These are phyloP conservation scores for Glarea lozoyensis DNA, from an alignment of 495 filamentous ascomycete genomes.

Conservation along the genomic window DNA sequence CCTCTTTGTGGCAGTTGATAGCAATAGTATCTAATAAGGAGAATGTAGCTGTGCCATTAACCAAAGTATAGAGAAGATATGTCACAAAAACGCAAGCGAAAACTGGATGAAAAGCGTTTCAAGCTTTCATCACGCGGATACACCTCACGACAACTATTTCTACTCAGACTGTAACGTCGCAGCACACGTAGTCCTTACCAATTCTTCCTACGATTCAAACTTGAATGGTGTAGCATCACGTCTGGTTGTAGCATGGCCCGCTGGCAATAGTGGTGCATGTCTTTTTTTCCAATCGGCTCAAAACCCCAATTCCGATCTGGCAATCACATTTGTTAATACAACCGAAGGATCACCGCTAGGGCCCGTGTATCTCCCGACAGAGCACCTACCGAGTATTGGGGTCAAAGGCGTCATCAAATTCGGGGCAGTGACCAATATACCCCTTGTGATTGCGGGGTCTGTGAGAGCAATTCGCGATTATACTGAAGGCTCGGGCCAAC, in stretches of 20 bases:
- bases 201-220: slow-evolving; percentile 41
- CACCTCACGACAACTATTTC: slow-evolving; percentile 56
- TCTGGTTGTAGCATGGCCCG: slow-evolving; percentile 54
- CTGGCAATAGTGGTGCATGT: slow-evolving; percentile 51
- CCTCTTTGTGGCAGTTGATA: too few relatives aligned
- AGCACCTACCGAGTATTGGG: slow-evolving; percentile 36
- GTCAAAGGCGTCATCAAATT: slow-evolving; percentile 42
- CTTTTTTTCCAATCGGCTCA: slow-evolving; percentile 45
- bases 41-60: too few relatives aligned
- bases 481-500: slow-evolving; percentile 45
- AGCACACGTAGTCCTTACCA: slow-evolving; percentile 50
- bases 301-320: slow-evolving; percentile 43
- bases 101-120: slow-evolving; percentile 17
- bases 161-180: slow-evolving; percentile 49
- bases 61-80: too few relatives aligned
- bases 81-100: too few relatives aligned
- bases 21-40: too few relatives aligned
- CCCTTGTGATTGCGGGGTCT: slow-evolving; percentile 47
- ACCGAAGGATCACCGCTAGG: slow-evolving; percentile 26
- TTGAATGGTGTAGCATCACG: slow-evolving; percentile 44
- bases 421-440: slow-evolving; percentile 44
- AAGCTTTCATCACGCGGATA: slow-evolving; percentile 20
- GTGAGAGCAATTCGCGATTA: slow-evolving; percentile 54
- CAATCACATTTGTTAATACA: slow-evolving; percentile 39
- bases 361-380: slow-evolving; percentile 26